A percentile compares a stretch with the other conserved stretches of the same genome.
Conservation (phyloP, 23 red algal genomes). For the Rhodosorus marinus region DNA sequence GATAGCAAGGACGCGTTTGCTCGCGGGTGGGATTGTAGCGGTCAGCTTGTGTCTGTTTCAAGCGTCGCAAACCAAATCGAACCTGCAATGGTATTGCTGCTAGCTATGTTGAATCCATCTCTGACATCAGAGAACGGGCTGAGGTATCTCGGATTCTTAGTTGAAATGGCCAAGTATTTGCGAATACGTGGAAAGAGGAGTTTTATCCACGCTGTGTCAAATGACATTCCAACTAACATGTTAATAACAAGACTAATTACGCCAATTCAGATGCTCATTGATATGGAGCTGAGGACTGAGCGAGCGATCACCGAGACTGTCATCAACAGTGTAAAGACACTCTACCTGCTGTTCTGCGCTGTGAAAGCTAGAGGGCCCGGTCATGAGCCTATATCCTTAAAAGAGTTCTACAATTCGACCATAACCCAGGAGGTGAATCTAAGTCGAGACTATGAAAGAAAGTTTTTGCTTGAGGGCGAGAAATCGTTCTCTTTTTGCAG, state of each 20-base stretch:
- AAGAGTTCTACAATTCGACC: neutral
- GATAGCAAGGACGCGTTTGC: too few relatives aligned
- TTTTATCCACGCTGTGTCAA: conserved; percentile 5
- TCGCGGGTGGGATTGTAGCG: too few relatives aligned
- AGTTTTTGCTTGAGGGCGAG: neutral
- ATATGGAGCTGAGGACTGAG: conserved; percentile 20
- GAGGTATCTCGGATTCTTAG: neutral
- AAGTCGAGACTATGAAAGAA: neutral
- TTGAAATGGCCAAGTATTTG: neutral
- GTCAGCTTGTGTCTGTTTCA: too few relatives aligned
- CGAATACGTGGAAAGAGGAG: neutral
- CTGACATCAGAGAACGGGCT: neutral
- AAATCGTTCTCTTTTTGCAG: conserved; percentile 41
- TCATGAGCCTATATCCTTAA: neutral
- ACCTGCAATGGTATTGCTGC: neutral
- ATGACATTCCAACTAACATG: neutral
- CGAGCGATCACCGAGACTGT: conserved; percentile 26
- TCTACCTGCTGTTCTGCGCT: conserved; percentile 11
- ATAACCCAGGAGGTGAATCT: neutral
- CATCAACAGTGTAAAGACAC: conserved; percentile 23
- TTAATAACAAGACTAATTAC: conserved; percentile 19
- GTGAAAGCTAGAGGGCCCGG: neutral
- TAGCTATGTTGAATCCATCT: neutral
- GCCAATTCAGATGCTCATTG: conserved; percentile 39
- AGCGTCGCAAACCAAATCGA: neutral